These are phyloP conservation scores for Chlamydomonas sp. DNA, from an alignment of 139 green algal genomes.

Conservation along the genomic window DNA sequence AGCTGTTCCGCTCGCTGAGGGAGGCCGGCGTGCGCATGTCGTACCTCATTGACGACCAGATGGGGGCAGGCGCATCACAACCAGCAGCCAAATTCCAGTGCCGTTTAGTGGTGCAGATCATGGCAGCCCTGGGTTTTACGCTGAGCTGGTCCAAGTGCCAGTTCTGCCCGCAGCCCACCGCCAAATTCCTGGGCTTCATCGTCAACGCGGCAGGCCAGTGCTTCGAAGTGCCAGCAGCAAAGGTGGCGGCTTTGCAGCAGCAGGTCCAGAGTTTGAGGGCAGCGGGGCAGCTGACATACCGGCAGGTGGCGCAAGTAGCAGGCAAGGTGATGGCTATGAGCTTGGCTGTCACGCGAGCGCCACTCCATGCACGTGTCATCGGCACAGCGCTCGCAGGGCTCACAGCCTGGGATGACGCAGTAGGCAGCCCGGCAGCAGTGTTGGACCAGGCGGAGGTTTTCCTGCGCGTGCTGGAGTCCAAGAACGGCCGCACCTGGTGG, in stretches of 20 bases:
- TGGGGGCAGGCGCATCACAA: neutral
- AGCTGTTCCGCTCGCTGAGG: constrained; percentile 8
- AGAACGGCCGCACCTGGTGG: constrained; percentile 3
- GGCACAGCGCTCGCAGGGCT: neutral
- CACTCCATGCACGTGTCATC: neutral
- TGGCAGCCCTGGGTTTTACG: neutral
- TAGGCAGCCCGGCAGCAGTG: neutral
- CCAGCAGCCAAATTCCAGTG: constrained; percentile 12
- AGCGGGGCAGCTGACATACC: neutral
- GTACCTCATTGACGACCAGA: constrained; percentile 17
- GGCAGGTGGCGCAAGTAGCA: neutral
- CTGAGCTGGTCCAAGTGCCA: constrained; percentile 6
- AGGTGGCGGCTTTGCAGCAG: neutral
- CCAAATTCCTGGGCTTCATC: neutral
- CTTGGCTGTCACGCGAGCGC: neutral
- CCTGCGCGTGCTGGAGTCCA: neutral
- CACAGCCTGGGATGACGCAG: neutral
- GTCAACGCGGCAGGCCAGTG: neutral
- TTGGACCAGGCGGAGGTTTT: neutral
- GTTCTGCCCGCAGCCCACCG: neutral
- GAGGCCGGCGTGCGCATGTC: neutral
- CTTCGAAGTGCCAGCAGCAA: neutral
- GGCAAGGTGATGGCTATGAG: constrained; percentile 17
- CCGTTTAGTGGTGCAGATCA: neutral
- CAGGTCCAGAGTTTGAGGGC: neutral